phyloP scores from a whole-genome alignment of 306 rosid genomes.

The Pueraria montana region DNA sequence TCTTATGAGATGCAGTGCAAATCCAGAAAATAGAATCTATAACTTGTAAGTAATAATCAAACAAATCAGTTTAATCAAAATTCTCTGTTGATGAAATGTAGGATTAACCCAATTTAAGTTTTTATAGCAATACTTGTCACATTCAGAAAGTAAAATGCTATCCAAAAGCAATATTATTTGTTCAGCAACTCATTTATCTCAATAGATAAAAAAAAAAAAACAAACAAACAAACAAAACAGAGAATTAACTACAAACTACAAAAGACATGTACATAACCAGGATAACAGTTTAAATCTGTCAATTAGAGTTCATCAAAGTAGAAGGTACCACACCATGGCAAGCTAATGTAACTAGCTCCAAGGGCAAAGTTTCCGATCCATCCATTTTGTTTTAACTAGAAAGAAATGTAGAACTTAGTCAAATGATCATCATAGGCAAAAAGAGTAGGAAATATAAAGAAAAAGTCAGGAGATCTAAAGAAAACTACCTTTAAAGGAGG shows the following conservation, averaged over 20 bases:
- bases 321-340: conserved; percentile 86
- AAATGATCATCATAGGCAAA: conserved; percentile 30
- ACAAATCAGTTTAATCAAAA: background rate
- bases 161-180: background rate
- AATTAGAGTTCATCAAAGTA: conserved; percentile 37
- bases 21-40: background rate
- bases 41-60: conserved; percentile 17
- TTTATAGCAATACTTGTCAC: background rate
- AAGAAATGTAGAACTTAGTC: conserved; percentile 47
- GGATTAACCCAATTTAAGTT: background rate
- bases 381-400: conserved; percentile 98
- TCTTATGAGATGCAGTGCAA: background rate
- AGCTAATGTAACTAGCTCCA: conserved; percentile 97
- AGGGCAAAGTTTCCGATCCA: conserved; percentile 99
- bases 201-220: background rate
- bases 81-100: conserved; percentile 5
- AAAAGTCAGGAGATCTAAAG: background rate
- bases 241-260: conserved; percentile 25
- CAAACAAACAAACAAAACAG: background rate
- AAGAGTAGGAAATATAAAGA: background rate
- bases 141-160: conserved; percentile 2
- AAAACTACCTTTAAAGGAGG: conserved; percentile 87
- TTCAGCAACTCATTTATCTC: background rate
- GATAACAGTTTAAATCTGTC: conserved; percentile 1
- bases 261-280: conserved; percentile 4